Evolutionary conservation across 2,329 filamentous ascomycete species (phyloP), one percentile per base, ranked within the genome.

Genomic region (Aspergillus tubingensis): DNA sequence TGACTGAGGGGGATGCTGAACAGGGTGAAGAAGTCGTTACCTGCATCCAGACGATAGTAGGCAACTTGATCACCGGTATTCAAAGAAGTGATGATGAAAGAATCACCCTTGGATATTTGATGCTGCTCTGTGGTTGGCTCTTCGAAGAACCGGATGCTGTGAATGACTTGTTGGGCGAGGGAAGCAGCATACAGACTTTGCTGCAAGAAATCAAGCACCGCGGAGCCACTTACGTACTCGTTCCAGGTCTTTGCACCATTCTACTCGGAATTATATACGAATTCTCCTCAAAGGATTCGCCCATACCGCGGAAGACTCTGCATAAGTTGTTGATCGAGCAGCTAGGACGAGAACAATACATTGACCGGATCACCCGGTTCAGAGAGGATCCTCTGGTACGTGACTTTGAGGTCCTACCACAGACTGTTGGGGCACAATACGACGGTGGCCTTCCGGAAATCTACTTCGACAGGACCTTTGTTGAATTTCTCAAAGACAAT

Each of bases 271-370:
- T 96, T 19, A 84, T 95, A 4, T 99, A 98, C 73, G 95, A 99
- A 71, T 99, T 98, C 71, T 98, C 94, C 8, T 97, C 94, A 0
- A 96, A 96, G 73, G 95, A 99, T 76, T 98, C 94, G 0, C 92
- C 95, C 0, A 89, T 99, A 54, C 86, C 94, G 5, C 85, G 95
- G 62, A 83, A 87, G 23, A 93, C 90, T 8, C 80, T 99, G 48
- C 91, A 96, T 70, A 87, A 90, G 23, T 85, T 97, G 27, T 81
- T 99, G 38, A 82, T 86, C 27, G 87, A 89, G 48, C 87, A 89
- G 60, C 84, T 98, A 68, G 91, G 92, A 41, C 88, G 93, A 66
- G 92, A 96, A 68, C 88, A 89, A 69, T 99, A 96, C 72, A 86
- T 96, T 58, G 90, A 96, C 74, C 88, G 88, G 63, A 83, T 99